A percentile compares a stretch with the other conserved stretches of the same genome.
Evolutionary conservation across 345 rosid species (phyloP).

Genomic region (Rubroshorea leprosula): DNA sequence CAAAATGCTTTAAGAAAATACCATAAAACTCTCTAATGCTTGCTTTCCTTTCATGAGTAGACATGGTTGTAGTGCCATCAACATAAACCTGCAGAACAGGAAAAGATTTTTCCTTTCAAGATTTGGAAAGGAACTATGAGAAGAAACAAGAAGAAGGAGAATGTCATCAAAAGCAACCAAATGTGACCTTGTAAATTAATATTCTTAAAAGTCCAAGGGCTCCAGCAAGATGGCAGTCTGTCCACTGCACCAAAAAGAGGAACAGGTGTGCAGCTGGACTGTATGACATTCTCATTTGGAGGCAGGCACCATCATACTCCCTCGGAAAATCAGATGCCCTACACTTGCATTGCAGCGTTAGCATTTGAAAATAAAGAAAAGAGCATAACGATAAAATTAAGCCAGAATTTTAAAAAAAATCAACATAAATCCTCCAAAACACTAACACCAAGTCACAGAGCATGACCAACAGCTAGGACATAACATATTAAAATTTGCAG

Average conservation of each 20-base stretch:
- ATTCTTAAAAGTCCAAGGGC: conserved; percentile 61
- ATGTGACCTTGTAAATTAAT: conserved; percentile 52
- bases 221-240: conserved; percentile 61
- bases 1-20: conserved; percentile 8
- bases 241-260: conserved; percentile 68
- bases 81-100: conserved; percentile 46
- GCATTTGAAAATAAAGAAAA: conserved; percentile 6
- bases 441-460: background rate
- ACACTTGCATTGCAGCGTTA: conserved; percentile 11
- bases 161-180: background rate
- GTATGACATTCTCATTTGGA: conserved; percentile 74
- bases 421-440: background rate
- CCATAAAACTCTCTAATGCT: conserved; percentile 67
- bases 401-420: background rate
- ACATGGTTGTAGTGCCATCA: conserved; percentile 66
- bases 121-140: background rate
- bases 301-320: conserved; percentile 62
- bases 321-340: conserved; percentile 64
- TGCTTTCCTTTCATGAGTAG: conserved; percentile 53
- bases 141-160: background rate
- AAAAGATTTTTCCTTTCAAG: background rate
- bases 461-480: background rate
- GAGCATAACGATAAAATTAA: background rate
- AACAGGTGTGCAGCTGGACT: conserved; percentile 66
- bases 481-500: background rate